Base-by-base conservation (phyloP, 2,329 filamentous ascomycete species). In the Ceratocystis lukuohia region DNA sequence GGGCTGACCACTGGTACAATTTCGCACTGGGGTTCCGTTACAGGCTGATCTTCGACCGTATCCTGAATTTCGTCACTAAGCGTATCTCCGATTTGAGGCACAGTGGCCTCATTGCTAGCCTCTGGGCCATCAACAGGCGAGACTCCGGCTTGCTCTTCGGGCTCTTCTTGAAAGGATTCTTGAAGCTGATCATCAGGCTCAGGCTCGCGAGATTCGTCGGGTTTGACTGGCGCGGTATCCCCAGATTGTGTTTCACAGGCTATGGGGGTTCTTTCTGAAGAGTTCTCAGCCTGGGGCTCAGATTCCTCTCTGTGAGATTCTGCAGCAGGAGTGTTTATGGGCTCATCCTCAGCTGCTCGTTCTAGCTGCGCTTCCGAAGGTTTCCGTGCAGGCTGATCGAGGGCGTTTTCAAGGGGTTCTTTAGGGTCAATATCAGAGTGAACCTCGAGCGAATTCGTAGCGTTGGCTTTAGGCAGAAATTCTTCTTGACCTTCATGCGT, bases 381-480 rank as follows among this genome's bases (percentile, higher is more conserved):
- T 37, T 59, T 8, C 56, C 10, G 28, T 17, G 45, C 25, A 12
- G 62, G 15, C 7, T 41, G 33, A 17, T 62, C 59, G 15, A 44
- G 7, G 17, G 33, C 33, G 5, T 62, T 62, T 41, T 62, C 59
- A 62, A 45, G 37, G 41, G 37, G n/a, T 45, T 62, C 59, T 62
- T 62, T 62, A 33, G 56, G 56, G 28, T 59, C 56, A 37, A 59
- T 37, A 59, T 59, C 56, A 30, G 28, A n/a, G 28, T 37, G 56
- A 22, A 59, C 10, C 28, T 59, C 56, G 17, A n/a, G 30, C 28
- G 17, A 37, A n/a, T 59, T 59, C 25, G 30, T 30, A n/a, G 6
- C 25, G 6, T 37, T 6, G 25, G 33, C 56, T 59, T 59, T 59
- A n/a, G 56, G 25, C 25, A 30, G 22, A 30, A 25, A 12, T 6